A percentile compares a stretch with the other conserved stretches of the same genome.
These are phyloP conservation scores for Soucietia sequanensis DNA, from an alignment of 805 yeast species.

Conservation along the genomic window DNA sequence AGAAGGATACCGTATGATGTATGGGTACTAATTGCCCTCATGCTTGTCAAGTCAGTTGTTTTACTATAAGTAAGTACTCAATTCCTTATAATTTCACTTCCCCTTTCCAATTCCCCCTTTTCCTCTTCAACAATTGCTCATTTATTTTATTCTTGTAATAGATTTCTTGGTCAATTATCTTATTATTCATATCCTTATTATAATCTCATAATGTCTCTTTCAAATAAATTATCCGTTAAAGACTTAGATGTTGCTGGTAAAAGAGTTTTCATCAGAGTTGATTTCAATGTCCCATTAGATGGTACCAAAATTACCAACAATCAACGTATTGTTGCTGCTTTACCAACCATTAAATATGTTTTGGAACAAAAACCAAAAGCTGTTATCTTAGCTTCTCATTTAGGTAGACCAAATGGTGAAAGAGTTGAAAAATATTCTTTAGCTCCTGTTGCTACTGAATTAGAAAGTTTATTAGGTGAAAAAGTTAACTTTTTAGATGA, in stretches of 20 bases:
- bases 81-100: too few species aligned
- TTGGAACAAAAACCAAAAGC: slow-evolving; percentile 88
- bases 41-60: too few species aligned
- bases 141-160: not conserved
- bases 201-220: slow-evolving; percentile 83
- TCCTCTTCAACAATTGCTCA: slow-evolving; percentile 1
- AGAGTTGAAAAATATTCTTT: slow-evolving; percentile 80
- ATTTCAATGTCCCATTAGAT: slow-evolving; percentile 92
- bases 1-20: too few species aligned
- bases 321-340: slow-evolving; percentile 99
- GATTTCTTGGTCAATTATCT: too few species aligned
- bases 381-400: slow-evolving; percentile 91
- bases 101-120: not conserved
- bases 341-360: slow-evolving; percentile 97
- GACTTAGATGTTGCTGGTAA: slow-evolving; percentile 85
- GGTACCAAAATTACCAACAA: slow-evolving; percentile 97
- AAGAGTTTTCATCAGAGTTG: slow-evolving; percentile 98
- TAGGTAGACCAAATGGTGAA: slow-evolving; percentile 99
- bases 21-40: too few species aligned
- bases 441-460: slow-evolving; percentile 90
- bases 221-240: slow-evolving; percentile 88
- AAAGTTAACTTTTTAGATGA: slow-evolving; percentile 82
- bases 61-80: too few species aligned
- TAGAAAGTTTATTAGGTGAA: slow-evolving; percentile 66
- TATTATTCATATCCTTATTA: too few species aligned